Base-by-base conservation (phyloP, 1,284 basidiomycete species). In the Takashimella tepidaria region DNA sequence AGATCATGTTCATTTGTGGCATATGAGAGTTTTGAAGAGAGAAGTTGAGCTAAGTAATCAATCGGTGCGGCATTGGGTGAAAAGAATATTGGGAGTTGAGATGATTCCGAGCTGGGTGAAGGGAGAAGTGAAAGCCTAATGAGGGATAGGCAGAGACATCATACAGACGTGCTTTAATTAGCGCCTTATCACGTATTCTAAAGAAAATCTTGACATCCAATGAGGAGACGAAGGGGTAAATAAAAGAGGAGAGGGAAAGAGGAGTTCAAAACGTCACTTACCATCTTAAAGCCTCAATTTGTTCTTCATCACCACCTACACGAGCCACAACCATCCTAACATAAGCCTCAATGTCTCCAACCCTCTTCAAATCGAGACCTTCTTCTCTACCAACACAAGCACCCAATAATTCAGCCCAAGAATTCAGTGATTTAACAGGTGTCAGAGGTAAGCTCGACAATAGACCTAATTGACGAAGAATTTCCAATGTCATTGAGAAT, bases 1-100 rank as follows among this genome's bases (percentile, higher is more conserved):
- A 91, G 84, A 72, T 97, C 92, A 13, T 85, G 81, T 74, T 97
- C 92, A 25, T 80, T 77, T 0, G 82, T 81, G 0, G 67, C 74
- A 70, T 96, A 97, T 8, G 79, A 79, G 20, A 96, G 82, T 63
- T 84, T 87, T 62, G 84, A 79, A 2, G 88, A 81, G 13, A 97
- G 82, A 3, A 92, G 79, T 27, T 77, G 70, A 2, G 92, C 85
- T 63, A 97, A 84, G 22, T 88, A 77, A 69, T 95, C 89, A 59
- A 95, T 80, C 0, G 90, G 88, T 3, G 83, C 73, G 47, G 79
- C 67, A 1, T 77, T 72, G 31, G 16, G 31, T 37, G 31, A n/a
- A n/a, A n/a, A n/a, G n/a, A n/a, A n/a, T n/a, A n/a, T n/a, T 2
- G 82, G 84, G 55, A 81, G 67, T 53, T 43, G 65, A 50, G 41